A percentile compares a stretch with the other conserved stretches of the same genome.
phyloP scores from a whole-genome alignment of 305 asterid genomes.

The Fraxinus latifolia region DNA sequence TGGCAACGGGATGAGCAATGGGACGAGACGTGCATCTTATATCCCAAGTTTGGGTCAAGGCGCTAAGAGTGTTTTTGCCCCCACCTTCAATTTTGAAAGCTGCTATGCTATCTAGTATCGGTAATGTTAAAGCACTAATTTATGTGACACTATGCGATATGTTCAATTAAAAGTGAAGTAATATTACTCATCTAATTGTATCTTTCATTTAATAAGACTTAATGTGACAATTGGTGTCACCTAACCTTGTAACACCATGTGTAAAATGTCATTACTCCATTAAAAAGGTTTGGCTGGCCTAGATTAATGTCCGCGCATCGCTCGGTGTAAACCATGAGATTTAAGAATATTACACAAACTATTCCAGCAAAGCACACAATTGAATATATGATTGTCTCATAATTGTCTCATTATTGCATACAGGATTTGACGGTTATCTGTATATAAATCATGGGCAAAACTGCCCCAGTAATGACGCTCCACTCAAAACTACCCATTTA shows the following conservation, averaged over 20 bases:
- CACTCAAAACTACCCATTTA: neutral
- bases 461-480: neutral
- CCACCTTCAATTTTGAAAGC: neutral
- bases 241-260: neutral
- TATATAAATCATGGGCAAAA: neutral
- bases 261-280: neutral
- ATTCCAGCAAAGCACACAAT: neutral
- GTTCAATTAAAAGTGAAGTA: neutral
- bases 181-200: neutral
- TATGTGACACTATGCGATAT: neutral
- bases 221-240: neutral
- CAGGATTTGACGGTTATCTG: neutral
- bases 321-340: neutral
- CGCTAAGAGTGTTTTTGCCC: neutral
- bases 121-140: neutral
- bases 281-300: neutral
- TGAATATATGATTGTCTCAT: neutral
- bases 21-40: neutral
- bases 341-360: neutral
- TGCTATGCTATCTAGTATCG: neutral
- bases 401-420: neutral
- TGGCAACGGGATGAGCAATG: neutral
- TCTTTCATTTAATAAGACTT: neutral
- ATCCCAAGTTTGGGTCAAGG: neutral
- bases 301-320: neutral